These are phyloP conservation scores for Aegle marmelos DNA, from an alignment of 345 rosid species.

Conservation along the genomic window DNA sequence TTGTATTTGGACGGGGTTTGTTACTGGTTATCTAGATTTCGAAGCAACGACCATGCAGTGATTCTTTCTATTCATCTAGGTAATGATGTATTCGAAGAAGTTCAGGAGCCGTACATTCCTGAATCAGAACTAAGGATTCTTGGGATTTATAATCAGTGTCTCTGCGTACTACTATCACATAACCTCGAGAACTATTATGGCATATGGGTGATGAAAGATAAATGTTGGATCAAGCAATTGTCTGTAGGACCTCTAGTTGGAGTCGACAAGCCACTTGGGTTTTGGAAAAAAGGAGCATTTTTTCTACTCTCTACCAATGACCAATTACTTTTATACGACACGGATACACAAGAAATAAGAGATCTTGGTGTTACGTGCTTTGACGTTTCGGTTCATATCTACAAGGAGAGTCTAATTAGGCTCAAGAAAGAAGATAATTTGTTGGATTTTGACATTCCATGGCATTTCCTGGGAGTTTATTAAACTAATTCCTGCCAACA, in stretches of 20 bases:
- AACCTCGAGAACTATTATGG: too few species aligned
- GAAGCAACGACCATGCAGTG: too few species aligned
- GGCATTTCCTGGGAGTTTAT: too few species aligned
- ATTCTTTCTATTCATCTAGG: background rate
- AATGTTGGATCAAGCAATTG: too few species aligned
- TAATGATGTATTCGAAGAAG: background rate
- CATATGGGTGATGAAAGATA: too few species aligned
- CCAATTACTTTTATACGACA: background rate
- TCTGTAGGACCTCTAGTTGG: too few species aligned
- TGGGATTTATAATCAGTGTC: background rate
- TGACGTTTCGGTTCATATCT: background rate
- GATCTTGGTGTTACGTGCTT: background rate
- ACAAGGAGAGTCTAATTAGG: too few species aligned
- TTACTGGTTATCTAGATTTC: background rate
- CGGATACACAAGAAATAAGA: background rate
- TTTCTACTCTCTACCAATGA: too few species aligned
- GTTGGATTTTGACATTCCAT: too few species aligned
- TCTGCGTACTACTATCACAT: background rate
- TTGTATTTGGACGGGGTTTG: background rate
- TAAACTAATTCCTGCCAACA: too few species aligned
- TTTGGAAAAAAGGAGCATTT: background rate
- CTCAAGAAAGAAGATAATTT: too few species aligned
- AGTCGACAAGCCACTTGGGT: background rate
- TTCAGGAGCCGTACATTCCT: background rate
- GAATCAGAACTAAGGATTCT: background rate